Evolutionary conservation across 257 asterid genomes (phyloP), one percentile per base, ranked within the genome.

Genomic region (Cordia subcordata): DNA sequence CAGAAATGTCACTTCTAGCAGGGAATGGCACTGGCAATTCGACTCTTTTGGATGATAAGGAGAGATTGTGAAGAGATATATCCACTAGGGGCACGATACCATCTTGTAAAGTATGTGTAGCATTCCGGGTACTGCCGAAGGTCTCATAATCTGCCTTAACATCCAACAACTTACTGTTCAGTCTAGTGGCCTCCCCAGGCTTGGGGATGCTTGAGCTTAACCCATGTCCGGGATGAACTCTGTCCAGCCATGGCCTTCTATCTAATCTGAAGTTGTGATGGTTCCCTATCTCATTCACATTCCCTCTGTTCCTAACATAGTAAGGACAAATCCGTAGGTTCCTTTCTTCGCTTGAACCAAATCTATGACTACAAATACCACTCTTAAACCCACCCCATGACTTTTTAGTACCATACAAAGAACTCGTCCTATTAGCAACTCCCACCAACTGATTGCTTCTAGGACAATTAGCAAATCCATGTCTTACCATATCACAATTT

Each of bases 271-370:
- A 46, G 13, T 10, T 57, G 53, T 37, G 33, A 53, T 27, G 35
- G 15, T 19, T 45, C 35, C 55, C 53, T 38, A 35, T 53, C 40
- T 53, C 62, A 60, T 5, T 16, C 16, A 33, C 53, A 23, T 12
- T 27, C 39, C 45, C 49, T 17, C 55, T 42, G 40, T 16, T 20
- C 8, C 55, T 67, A 17, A 52, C 13, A 14, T 11, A 33, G 50
- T 53, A 35, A 0, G 53, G 73, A 37, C 13, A 38, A 51, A 53
- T 50, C 32, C 64, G 55, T 17, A 4, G 52, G 57, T 16, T 46
- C 22, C 64, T 47, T 35, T 54, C 39, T 18, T 68, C 63, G 16
- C 63, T 56, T 37, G 35, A n/a, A 62, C 68, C 59, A 49, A 37
- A 38, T 39, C 56, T 50, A 62, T 23, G 55, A 52, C 49, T 22